Evolutionary conservation across 208 protist genomes (phyloP).

Genomic region (Angomonas deanei): DNA sequence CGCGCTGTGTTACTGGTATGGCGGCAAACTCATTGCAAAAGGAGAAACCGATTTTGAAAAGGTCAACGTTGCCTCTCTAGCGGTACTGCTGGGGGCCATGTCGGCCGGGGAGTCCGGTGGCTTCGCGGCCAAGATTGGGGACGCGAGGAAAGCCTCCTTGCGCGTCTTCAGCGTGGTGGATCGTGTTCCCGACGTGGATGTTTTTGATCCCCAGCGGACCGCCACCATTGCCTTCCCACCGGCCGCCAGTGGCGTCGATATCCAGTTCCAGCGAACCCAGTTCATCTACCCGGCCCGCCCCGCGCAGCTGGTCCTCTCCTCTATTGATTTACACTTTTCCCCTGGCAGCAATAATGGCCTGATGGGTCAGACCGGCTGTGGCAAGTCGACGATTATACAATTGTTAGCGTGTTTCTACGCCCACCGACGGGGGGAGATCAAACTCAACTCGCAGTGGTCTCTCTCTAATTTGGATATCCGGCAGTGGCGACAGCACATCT

Average conservation of each 20-base stretch:
- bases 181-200: slow-evolving; percentile 59
- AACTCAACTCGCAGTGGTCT: slow-evolving; percentile 56
- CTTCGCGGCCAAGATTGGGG: slow-evolving; percentile 50
- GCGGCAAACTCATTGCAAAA: slow-evolving; percentile 52
- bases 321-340: slow-evolving; percentile 29
- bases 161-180: slow-evolving; percentile 77
- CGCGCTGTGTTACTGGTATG: slow-evolving; percentile 75
- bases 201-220: too few species aligned
- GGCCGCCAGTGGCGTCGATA: slow-evolving; percentile 25
- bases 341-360: slow-evolving; percentile 49
- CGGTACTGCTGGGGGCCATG: slow-evolving; percentile 57
- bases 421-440: slow-evolving; percentile 33
- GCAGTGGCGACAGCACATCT: slow-evolving; percentile 58
- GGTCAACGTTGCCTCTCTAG: slow-evolving; percentile 38
- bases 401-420: slow-evolving; percentile 81
- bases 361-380: slow-evolving; percentile 72
- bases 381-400: slow-evolving; percentile 87
- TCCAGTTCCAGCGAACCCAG: slow-evolving; percentile 34
- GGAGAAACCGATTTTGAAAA: slow-evolving; percentile 58
- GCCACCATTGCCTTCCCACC: too few species aligned
- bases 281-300: slow-evolving; percentile 67
- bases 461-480: slow-evolving; percentile 40
- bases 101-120: slow-evolving; percentile 52
- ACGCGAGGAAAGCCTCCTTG: slow-evolving; percentile 34
- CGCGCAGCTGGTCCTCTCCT: slow-evolving; percentile 46